phyloP scores from a whole-genome alignment of 306 rosid species.

The Cercis canadensis region DNA sequence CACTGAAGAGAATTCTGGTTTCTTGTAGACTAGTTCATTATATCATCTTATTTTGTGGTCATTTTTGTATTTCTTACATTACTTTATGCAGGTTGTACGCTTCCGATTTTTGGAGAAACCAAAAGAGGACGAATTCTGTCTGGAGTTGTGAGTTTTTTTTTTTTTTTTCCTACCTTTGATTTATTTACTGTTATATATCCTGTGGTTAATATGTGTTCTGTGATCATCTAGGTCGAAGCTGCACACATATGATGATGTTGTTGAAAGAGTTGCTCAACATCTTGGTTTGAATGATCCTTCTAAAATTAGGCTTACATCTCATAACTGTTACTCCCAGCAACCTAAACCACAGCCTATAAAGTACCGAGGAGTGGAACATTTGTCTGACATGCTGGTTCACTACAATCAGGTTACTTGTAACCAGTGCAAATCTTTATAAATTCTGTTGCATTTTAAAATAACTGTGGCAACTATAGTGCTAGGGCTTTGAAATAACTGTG shows the following conservation, averaged over 20 bases:
- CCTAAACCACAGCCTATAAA: constrained; percentile 90
- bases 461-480: background rate
- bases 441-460: background rate
- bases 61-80: constrained; percentile 11
- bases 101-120: constrained; percentile 88
- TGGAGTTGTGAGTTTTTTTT: constrained; percentile 73
- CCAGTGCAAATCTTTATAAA: background rate
- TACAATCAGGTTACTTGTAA: constrained; percentile 67
- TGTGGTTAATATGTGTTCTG: constrained; percentile 7
- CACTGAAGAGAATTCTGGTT: background rate
- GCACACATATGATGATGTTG: constrained; percentile 73
- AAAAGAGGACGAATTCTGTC: constrained; percentile 84
- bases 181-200: background rate
- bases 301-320: constrained; percentile 84
- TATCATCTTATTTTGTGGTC: background rate
- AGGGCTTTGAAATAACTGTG: background rate
- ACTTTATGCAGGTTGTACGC: constrained; percentile 73
- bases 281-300: constrained; percentile 79
- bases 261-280: constrained; percentile 65
- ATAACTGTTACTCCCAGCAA: constrained; percentile 88
- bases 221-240: constrained; percentile 60
- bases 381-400: constrained; percentile 79
- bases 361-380: constrained; percentile 74
- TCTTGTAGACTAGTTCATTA: constrained; percentile 3
- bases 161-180: background rate